Percentiles rank a stretch among this genome's conserved stretches.
Conservation (phyloP, 345 rosid species). For the Citrus hindsii region DNA sequence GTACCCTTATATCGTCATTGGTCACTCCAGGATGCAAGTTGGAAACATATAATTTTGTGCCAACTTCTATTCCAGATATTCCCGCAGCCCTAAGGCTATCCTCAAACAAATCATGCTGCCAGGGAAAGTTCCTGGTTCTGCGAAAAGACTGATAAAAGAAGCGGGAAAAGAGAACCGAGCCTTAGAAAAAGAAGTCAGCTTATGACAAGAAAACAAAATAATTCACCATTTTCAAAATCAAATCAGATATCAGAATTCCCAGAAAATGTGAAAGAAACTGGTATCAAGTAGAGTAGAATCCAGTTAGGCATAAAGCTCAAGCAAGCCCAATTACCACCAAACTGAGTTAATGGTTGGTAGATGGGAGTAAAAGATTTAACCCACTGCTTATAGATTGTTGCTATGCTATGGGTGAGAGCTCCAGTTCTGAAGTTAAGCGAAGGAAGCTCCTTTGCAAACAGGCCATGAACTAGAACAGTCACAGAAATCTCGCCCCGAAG, state of each 20-base stretch:
- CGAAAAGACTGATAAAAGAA: conserved; percentile 64
- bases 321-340: conserved; percentile 47
- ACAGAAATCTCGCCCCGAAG: conserved; percentile 37
- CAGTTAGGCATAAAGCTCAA: conserved; percentile 38
- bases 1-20: conserved; percentile 96
- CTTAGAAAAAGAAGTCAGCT: conserved; percentile 44
- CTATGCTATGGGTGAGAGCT: conserved; percentile 37
- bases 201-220: conserved; percentile 32
- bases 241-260: conserved; percentile 36
- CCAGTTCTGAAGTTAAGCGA: conserved; percentile 55
- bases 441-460: conserved; percentile 49
- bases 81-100: conserved; percentile 94
- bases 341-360: conserved; percentile 33
- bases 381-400: conserved; percentile 47
- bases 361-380: conserved; percentile 28
- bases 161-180: conserved; percentile 27
- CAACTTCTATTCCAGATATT: conserved; percentile 73
- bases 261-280: conserved; percentile 34
- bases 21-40: conserved; percentile 88
- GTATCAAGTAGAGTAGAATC: conserved; percentile 23
- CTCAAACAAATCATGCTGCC: conserved; percentile 93
- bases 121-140: conserved; percentile 67
- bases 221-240: conserved; percentile 39
- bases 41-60: conserved; percentile 76
- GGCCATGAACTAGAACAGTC: conserved; percentile 47